Evolutionary conservation across 345 rosid species (phyloP).

Genomic region (Barbarea vulgaris): DNA sequence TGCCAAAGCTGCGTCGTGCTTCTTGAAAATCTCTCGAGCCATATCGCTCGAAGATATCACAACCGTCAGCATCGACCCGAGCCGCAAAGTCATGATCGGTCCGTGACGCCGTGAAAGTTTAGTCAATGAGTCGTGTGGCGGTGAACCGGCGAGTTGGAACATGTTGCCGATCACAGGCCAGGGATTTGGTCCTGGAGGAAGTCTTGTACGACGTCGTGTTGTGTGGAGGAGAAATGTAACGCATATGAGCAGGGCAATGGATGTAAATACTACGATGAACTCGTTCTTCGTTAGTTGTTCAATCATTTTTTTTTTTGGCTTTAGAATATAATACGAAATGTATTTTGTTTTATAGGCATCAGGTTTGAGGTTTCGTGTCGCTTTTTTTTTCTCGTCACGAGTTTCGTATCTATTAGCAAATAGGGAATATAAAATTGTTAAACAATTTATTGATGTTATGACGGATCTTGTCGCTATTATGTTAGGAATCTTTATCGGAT

Average conservation of each 20-base stretch:
- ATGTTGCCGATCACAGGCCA: constrained; percentile 76
- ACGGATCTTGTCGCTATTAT: constrained; percentile 25
- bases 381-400: no score
- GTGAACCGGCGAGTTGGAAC: constrained; percentile 53
- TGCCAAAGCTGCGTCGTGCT: constrained; percentile 67
- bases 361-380: background rate
- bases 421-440: background rate
- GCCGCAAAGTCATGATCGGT: constrained; percentile 73
- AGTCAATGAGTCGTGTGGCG: constrained; percentile 61
- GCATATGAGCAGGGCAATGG: constrained; percentile 45
- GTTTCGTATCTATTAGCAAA: background rate
- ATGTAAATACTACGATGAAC: constrained; percentile 20
- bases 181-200: constrained; percentile 73
- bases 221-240: constrained; percentile 45
- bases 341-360: constrained; percentile 10
- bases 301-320: background rate
- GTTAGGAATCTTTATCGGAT: constrained; percentile 35
- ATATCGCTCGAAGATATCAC: constrained; percentile 68
- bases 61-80: constrained; percentile 73
- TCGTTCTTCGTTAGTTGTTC: constrained; percentile 10
- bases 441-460: background rate
- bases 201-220: constrained; percentile 45
- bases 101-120: constrained; percentile 55
- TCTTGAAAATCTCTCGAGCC: constrained; percentile 77
- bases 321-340: background rate